Evolutionary conservation across 306 rosid genomes (phyloP), one percentile per base, ranked within the genome.

Genomic region (Argentina anserina): DNA sequence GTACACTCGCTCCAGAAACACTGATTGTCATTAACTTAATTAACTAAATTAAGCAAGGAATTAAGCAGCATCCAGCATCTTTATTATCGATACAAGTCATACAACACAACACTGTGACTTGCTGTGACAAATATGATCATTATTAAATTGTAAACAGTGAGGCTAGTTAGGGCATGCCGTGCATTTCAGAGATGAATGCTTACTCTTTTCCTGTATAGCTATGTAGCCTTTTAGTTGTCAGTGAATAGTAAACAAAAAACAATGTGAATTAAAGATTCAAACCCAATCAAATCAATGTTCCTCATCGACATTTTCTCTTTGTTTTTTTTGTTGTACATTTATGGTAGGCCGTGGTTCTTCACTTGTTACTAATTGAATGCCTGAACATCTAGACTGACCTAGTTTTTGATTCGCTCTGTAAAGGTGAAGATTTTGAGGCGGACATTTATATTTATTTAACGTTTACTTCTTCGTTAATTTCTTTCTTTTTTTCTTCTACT

Each of bases 301-400:
- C 73, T 33, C 26, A 62, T 62, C 42, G 12, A n/a, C 61, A 17
- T 50, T 47, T 42, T 67, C 18, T 43, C 37, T 17, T 67, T 29
- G 15, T 49, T 50, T 31, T 31, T 31, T 33, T 61, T 28, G 7
- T 28, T 58, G 20, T 17, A 18, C 59, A 47, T 68, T 69, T 69
- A 50, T 50, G 36, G 63, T 69, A 36, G 47, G 34, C 33, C 47
- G 63, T 13, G 21, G n/a, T 23, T 49, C 25, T 34, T 23, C 61
- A 70, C 47, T 52, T 34, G 20, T 70, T 70, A 70, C 47, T 36
- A n/a, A 47, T 70, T 52, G 34, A 52, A 70, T 50, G 74, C 64
- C 42, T 8, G 49, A 70, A 52, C 74, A 52, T 70, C 49, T 39
- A 70, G 25, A 33, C 64, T 70, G 64, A 52, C 74, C 74, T 70